Base-by-base conservation (phyloP, 2,329 filamentous ascomycete species). In the Tolypocladium endophyticum region DNA sequence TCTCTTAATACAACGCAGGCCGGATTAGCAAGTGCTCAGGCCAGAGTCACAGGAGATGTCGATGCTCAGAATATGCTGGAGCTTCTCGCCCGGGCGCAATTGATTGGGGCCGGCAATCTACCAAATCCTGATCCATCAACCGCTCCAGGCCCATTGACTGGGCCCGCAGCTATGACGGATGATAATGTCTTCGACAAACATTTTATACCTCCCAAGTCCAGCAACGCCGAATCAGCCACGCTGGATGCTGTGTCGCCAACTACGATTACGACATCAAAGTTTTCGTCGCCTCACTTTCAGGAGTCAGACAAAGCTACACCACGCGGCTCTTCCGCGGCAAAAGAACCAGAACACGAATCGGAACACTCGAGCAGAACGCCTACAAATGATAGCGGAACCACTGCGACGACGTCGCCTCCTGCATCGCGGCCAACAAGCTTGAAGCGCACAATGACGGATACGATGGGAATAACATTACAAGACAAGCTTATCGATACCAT, bases 21-120 rank as follows among this genome's bases (percentile, higher is more conserved):
- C 18, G 90, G 85, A 14, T 85, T 96, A 65, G 87, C 87, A 53
- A 91, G 86, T 69, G 92, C 91, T 20, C 91, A 96, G 73, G 90
- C 92, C 58, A 87, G 89, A 68, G 80, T 89, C 58, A 86, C 83
- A 63, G 92, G 92, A 28, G 92, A 97, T 73, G 78, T 90, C 57
- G 93, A 97, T 66, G 83, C 92, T 55, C 91, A 97, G 73, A 88
- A 87, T 68, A 92, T 96, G 88, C 84, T 97, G 74, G 92, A 97
- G 69, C 78, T 97, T 60, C 78, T 97, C 62, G 87, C 90, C 53
- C 87, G 87, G 68, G 90, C 92, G 55, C 90, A 93, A 65, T 75
- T 97, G 30, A 85, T 93, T 59, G 87, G 86, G 23, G 81, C 86
- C 43, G 86, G 87, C 58, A 87, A 85, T 62, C 72, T 86, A 38